phyloP scores from a whole-genome alignment of 2,329 filamentous ascomycete species.

The Hypoxylon sp. region DNA sequence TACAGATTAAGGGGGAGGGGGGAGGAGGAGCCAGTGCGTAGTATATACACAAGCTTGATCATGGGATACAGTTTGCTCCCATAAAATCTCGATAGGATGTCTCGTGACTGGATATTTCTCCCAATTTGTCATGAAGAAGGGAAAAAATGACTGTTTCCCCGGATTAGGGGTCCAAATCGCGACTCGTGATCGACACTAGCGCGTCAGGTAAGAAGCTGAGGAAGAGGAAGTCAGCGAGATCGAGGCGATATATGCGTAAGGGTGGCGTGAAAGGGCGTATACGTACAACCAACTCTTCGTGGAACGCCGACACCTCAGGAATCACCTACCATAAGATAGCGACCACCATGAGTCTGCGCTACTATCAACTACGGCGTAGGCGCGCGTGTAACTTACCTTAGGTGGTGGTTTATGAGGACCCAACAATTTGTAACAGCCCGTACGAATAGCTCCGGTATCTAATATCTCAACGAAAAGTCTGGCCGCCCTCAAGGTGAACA shows the following conservation, averaged over 20 bases:
- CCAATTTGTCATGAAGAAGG: neutral
- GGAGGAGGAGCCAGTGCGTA: neutral
- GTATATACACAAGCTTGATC: neutral
- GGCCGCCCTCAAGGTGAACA: neutral
- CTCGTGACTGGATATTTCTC: neutral
- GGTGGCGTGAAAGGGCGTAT: neutral
- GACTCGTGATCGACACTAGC: neutral
- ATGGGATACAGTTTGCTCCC: neutral
- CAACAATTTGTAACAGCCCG: neutral
- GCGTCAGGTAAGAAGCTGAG: neutral
- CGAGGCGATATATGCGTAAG: neutral
- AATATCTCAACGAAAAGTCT: neutral
- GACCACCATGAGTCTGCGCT: neutral
- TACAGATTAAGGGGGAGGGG: neutral
- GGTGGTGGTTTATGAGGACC: neutral
- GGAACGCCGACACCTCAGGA: neutral
- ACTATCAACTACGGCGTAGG: neutral
- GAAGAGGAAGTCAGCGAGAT: neutral
- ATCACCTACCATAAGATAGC: neutral
- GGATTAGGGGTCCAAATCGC: constrained; percentile 1
- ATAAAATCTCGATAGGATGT: neutral
- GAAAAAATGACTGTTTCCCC: neutral
- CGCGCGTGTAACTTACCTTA: neutral
- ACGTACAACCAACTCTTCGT: neutral
- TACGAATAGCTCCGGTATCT: neutral